phyloP scores from a whole-genome alignment of 2,329 filamentous ascomycete species.

The Pseudogymnoascus sp. region DNA sequence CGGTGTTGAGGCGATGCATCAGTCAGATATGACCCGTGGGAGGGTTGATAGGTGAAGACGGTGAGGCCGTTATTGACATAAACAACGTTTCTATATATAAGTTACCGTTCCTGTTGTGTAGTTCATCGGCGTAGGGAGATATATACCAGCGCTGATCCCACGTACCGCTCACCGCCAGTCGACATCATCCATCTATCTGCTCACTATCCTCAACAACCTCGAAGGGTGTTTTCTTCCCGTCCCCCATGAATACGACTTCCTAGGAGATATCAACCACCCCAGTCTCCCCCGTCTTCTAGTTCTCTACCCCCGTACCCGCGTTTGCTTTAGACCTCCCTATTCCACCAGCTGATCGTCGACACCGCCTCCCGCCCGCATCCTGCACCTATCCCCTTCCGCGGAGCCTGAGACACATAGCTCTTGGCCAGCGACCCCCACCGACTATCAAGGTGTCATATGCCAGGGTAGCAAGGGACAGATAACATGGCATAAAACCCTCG shows the following conservation, averaged over 20 bases:
- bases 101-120: background rate
- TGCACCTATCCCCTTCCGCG: background rate
- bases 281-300: background rate
- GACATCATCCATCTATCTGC: background rate
- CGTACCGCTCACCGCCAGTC: background rate
- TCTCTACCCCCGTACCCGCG: background rate
- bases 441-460: constrained; percentile 8
- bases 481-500: constrained; percentile 3
- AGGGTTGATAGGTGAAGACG: constrained; percentile 7
- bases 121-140: background rate
- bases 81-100: background rate
- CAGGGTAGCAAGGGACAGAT: background rate
- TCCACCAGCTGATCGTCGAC: constrained; percentile 1
- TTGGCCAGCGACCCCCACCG: background rate
- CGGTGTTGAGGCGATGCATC: background rate
- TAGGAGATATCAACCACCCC: background rate
- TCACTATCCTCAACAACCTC: background rate
- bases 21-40: background rate
- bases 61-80: background rate
- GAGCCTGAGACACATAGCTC: background rate
- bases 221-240: background rate
- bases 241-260: background rate
- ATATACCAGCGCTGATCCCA: background rate
- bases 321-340: background rate
- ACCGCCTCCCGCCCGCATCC: background rate